Base-by-base conservation (phyloP, 2,329 filamentous ascomycete species). In the Pyrenophora seminiperda region DNA sequence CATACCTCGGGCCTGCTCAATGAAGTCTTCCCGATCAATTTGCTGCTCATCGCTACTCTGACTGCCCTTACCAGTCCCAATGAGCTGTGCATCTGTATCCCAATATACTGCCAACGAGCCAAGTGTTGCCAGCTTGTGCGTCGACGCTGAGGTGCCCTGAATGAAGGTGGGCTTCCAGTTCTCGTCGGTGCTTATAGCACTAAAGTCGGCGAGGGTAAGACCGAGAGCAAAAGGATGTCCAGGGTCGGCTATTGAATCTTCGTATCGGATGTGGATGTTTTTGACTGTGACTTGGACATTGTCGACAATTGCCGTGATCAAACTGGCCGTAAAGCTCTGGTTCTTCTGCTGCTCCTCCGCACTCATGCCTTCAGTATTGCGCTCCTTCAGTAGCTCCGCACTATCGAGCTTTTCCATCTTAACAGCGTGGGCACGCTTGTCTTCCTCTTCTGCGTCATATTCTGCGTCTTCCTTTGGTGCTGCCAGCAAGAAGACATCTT, bases 341-440 rank as follows among this genome's bases (percentile, higher is more conserved):
- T 90, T 97, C 77, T 96, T 96, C 74, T 96, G 89, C 73, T 97
- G 90, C 71, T 99, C 94, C 72, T 99, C 94, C 59, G 87, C 86
- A 67, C 89, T 96, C 81, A 97, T 87, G 37, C 93, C 92, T 71
- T 96, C 93, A n/a, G 88, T 86, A 54, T 89, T 95, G 43, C 89
- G 84, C 69, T 97, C 93, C 73, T 96, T 96, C 58, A 99, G 78
- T 58, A 99, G 78, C 76, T 99, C 94, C 1, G 94, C 94, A 61
- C 91, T 96, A 72, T 99, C 94, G 5, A 99, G 83, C 76, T 97
- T 96, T 76, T 99, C 94, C 85, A 99, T 96, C 79, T 99, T 99
- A 67, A 99, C 83, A n/a, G 88, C 83, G 70, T 97, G 91, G 54
- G 84, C 86, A 68, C 94, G 83, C 43, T 85, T 83, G 61, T 93